Percentiles rank a stretch among this genome's conserved stretches.
These are phyloP conservation scores for Parvularia atlantis DNA, from an alignment of 78 protist genomes.

Conservation along the genomic window DNA sequence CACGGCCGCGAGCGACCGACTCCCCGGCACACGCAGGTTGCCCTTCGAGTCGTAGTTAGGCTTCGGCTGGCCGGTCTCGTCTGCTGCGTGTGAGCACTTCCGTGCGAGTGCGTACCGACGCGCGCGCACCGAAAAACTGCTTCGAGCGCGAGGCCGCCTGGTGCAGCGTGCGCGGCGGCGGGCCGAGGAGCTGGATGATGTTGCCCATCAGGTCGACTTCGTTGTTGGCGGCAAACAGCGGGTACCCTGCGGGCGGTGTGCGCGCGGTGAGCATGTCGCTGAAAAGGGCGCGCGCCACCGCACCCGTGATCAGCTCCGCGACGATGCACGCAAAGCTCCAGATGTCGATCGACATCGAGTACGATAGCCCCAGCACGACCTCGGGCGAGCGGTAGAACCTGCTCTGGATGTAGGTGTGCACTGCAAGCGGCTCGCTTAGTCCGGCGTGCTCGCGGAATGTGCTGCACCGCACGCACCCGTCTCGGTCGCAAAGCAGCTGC, in stretches of 20 bases:
- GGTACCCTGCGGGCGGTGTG: slow-evolving; percentile 39
- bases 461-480: slow-evolving; percentile 20
- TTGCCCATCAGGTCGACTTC: slow-evolving; percentile 68
- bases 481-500: slow-evolving; percentile 83
- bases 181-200: slow-evolving; percentile 65
- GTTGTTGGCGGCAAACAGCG: slow-evolving; percentile 86
- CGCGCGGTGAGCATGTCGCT: background rate
- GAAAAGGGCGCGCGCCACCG: slow-evolving; percentile 11
- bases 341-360: slow-evolving; percentile 89
- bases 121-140: slow-evolving; percentile 35
- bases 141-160: slow-evolving; percentile 23
- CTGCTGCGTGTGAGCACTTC: slow-evolving; percentile 1
- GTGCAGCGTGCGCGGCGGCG: slow-evolving; percentile 62
- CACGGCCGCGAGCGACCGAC: slow-evolving; percentile 31
- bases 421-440: background rate
- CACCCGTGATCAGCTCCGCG: slow-evolving; percentile 59
- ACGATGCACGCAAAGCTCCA: slow-evolving; percentile 96
- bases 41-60: slow-evolving; percentile 53
- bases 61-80: slow-evolving; percentile 17
- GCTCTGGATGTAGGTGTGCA: slow-evolving; percentile 67
- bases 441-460: background rate
- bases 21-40: slow-evolving; percentile 45
- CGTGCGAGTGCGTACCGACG: background rate
- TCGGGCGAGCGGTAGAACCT: slow-evolving; percentile 75
- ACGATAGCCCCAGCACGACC: slow-evolving; percentile 53